These are phyloP conservation scores for Colletotrichum sp. DNA, from an alignment of 2,329 filamentous ascomycete genomes.

Conservation along the genomic window DNA sequence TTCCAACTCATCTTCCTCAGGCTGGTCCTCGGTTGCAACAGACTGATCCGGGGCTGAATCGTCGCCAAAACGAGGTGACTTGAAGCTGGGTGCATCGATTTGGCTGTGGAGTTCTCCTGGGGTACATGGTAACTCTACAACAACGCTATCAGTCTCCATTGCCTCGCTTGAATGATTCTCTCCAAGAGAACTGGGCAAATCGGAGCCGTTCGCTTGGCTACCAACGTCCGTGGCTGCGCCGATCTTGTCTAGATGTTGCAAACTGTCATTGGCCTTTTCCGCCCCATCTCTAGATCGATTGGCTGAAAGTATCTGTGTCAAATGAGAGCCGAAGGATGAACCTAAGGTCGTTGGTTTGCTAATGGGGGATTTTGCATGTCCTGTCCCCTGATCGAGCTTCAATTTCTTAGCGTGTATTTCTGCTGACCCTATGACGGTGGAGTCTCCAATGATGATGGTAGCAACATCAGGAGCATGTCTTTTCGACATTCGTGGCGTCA, in stretches of 20 bases:
- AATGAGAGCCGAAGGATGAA: constrained; percentile 48
- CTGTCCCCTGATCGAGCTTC: neutral
- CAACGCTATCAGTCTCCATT: neutral
- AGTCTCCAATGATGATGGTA: constrained; percentile 76
- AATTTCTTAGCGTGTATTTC: constrained; percentile 56
- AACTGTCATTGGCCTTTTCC: neutral
- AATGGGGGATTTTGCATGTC: neutral
- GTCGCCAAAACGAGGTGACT: neutral
- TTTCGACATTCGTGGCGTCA: constrained; percentile 44
- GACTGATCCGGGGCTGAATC: neutral
- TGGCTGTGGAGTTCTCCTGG: neutral
- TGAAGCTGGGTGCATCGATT: neutral
- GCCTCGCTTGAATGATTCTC: neutral
- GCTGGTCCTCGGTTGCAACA: neutral
- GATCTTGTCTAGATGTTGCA: neutral
- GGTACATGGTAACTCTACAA: neutral
- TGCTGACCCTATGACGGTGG: constrained; percentile 69
- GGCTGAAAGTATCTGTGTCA: constrained; percentile 50
- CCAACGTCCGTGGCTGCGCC: neutral
- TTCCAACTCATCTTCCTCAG: neutral
- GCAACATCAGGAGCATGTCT: constrained; percentile 66
- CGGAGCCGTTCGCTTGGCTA: neutral
- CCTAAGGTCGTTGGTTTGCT: neutral
- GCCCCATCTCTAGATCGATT: constrained; percentile 13
- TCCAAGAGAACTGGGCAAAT: neutral